These are phyloP conservation scores for Lepiota brunneoincarnata DNA, from an alignment of 768 basidiomycete species.

Conservation along the genomic window DNA sequence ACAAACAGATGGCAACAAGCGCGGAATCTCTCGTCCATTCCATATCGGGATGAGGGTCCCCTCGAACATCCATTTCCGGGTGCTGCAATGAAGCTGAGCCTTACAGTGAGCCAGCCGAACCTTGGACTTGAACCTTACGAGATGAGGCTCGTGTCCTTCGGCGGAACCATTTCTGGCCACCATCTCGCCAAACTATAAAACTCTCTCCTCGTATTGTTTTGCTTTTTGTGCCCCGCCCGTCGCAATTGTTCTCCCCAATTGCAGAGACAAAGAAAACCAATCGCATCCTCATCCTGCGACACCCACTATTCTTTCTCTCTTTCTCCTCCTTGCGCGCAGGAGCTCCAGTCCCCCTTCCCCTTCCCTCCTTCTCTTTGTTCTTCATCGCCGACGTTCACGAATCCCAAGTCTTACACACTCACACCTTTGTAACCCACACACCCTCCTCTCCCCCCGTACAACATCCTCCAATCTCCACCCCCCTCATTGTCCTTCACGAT, in stretches of 20 bases:
- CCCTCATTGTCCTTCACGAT: slow-evolving; percentile 27
- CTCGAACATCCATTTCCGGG: slow-evolving; percentile 28
- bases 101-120: slow-evolving; percentile 18
- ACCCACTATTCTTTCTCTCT: slow-evolving; percentile 46
- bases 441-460: slow-evolving; percentile 13
- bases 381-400: slow-evolving; percentile 21
- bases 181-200: slow-evolving; percentile 47
- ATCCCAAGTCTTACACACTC: no score
- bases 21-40: slow-evolving; percentile 16
- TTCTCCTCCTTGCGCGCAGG: slow-evolving; percentile 33
- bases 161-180: slow-evolving; percentile 34
- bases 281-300: slow-evolving; percentile 37
- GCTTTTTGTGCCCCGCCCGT: slow-evolving; percentile 58
- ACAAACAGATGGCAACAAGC: slow-evolving; percentile 32
- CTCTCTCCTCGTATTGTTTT: slow-evolving; percentile 52
- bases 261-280: slow-evolving; percentile 51
- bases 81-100: slow-evolving; percentile 27
- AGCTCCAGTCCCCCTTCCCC: slow-evolving; percentile 29
- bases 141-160: slow-evolving; percentile 35
- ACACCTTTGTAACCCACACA: slow-evolving; percentile 26
- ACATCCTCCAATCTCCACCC: slow-evolving; percentile 1
- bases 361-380: slow-evolving; percentile 29
- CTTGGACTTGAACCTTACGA: slow-evolving; percentile 29
- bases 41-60: slow-evolving; percentile 38
- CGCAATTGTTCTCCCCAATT: slow-evolving; percentile 61